Conservation (phyloP, 345 rosid genomes). For the Ailanthus altissimus region DNA sequence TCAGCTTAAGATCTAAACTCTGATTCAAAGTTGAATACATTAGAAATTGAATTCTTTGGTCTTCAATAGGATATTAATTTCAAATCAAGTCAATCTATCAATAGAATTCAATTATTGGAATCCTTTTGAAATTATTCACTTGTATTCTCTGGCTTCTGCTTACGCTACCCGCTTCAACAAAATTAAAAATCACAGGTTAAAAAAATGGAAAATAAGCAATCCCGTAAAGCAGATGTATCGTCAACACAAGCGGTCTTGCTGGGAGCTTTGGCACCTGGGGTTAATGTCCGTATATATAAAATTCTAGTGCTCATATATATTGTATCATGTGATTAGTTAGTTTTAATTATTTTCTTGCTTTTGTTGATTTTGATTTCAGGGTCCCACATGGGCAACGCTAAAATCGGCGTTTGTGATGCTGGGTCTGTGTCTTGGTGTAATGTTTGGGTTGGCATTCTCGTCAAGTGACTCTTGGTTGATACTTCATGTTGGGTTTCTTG, state of each 20-base stretch:
- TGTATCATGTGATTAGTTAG: not conserved
- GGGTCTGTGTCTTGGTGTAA: constrained; percentile 66
- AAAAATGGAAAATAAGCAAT: constrained; percentile 30
- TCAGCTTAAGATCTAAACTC: not conserved
- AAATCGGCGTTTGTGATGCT: constrained; percentile 72
- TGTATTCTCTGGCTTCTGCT: not conserved
- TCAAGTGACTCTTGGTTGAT: constrained; percentile 67
- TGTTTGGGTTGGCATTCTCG: constrained; percentile 83
- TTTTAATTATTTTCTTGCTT: not conserved
- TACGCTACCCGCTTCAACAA: not conserved
- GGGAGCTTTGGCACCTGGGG: constrained; percentile 89
- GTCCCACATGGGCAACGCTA: constrained; percentile 78
- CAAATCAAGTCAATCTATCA: not conserved
- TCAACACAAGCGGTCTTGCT: constrained; percentile 74
- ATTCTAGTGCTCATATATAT: not conserved
- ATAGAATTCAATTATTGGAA: not conserved
- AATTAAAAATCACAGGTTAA: not conserved
- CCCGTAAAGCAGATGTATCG: constrained; percentile 32
- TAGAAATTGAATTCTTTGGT: not conserved
- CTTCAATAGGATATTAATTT: not conserved
- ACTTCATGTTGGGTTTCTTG: constrained; percentile 71
- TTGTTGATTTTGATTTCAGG: constrained; percentile 47
- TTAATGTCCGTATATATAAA: constrained; percentile 52
- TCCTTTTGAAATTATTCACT: not conserved
- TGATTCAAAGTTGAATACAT: not conserved